These are phyloP conservation scores for Scedosporium boydii DNA, from an alignment of 2,329 filamentous ascomycete species.

Conservation along the genomic window DNA sequence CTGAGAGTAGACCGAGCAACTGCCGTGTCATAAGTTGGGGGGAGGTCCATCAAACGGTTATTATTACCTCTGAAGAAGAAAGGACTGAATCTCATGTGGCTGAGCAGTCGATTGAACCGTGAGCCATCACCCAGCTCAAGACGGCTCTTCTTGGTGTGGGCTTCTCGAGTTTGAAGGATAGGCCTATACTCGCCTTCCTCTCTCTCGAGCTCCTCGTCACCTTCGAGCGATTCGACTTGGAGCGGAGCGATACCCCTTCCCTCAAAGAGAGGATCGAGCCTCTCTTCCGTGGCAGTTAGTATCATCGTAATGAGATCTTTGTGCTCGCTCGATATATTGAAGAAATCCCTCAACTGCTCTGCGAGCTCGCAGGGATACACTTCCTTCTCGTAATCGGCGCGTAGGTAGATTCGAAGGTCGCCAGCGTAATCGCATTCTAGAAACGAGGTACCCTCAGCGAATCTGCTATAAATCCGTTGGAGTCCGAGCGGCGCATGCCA, in stretches of 20 bases:
- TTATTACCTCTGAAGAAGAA: not conserved
- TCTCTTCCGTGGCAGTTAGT: slow-evolving; percentile 1
- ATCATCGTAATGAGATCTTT: slow-evolving; percentile 3
- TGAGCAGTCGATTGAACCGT: slow-evolving; percentile 4
- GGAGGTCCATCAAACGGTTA: not conserved
- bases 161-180: not conserved
- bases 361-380: slow-evolving; percentile 5
- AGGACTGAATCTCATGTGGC: slow-evolving; percentile 1
- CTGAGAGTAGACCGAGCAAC: slow-evolving; percentile 2
- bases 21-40: slow-evolving; percentile 5
- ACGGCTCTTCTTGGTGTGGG: not conserved
- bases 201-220: not conserved
- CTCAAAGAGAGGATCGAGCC: slow-evolving; percentile 5
- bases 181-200: not conserved
- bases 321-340: slow-evolving; percentile 1
- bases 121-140: not conserved
- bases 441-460: slow-evolving; percentile 5
- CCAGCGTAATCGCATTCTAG: slow-evolving; percentile 7
- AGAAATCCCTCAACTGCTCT: slow-evolving; percentile 6
- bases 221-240: not conserved
- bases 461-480: not conserved
- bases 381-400: slow-evolving; percentile 3
- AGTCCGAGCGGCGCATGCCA: slow-evolving; percentile 6
- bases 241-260: slow-evolving; percentile 4
- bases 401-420: slow-evolving; percentile 6